Conservation (phyloP, 768 basidiomycete genomes). For the Mycena latifolia region DNA sequence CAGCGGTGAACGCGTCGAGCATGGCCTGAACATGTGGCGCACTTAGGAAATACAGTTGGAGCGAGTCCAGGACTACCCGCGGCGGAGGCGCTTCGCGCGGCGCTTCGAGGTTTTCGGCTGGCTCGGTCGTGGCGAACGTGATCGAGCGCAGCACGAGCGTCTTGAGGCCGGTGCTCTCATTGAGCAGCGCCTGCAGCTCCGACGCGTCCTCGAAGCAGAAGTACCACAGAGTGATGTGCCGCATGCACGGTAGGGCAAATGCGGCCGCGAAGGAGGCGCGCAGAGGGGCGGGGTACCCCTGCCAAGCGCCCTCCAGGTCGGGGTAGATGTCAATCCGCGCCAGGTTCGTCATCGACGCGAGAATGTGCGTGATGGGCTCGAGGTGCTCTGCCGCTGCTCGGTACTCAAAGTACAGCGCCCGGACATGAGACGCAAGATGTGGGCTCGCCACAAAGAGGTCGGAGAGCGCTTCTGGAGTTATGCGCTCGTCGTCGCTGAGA, state of each 20-base stretch:
- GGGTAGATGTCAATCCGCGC: constrained; percentile 24
- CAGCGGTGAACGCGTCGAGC: constrained; percentile 9
- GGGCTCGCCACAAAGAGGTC: constrained; percentile 1
- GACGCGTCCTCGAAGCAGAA: constrained; percentile 13
- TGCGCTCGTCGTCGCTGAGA: constrained; percentile 13
- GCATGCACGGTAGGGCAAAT: constrained; percentile 14
- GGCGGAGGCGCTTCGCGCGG: neutral
- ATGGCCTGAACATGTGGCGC: constrained; percentile 3
- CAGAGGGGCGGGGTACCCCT: neutral
- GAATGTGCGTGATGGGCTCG: constrained; percentile 7
- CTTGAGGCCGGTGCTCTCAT: constrained; percentile 9
- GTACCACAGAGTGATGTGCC: constrained; percentile 30
- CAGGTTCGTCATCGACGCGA: constrained; percentile 11
- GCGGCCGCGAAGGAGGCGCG: neutral
- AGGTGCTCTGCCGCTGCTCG: neutral
- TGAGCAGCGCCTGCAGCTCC: constrained; percentile 21
- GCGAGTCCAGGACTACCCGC: constrained; percentile 12
- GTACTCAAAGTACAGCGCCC: constrained; percentile 24
- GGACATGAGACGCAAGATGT: constrained; percentile 23
- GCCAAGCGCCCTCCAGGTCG: neutral
- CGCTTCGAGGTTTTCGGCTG: neutral
- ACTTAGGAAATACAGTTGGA: constrained; percentile 26
- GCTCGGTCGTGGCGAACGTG: neutral
- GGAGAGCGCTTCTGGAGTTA: neutral
- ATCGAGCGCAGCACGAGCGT: constrained; percentile 23